Evolutionary conservation across 441 rosid species (phyloP).

Genomic region (Cnidoscolus chayamansa): DNA sequence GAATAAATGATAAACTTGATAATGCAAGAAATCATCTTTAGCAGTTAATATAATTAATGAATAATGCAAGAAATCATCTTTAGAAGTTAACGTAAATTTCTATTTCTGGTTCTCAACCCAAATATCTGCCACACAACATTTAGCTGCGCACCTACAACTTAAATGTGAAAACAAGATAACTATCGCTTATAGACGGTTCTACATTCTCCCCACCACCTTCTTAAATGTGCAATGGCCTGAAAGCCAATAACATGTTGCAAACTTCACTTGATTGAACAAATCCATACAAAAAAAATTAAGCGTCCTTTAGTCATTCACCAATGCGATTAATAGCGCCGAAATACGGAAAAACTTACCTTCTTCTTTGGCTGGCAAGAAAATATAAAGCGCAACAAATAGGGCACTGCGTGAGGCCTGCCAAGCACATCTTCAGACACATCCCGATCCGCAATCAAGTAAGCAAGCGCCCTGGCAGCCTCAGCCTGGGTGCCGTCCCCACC

Average conservation of each 20-base stretch:
- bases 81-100: neutral
- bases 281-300: neutral
- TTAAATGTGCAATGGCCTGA: no score
- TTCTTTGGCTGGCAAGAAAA: slow-evolving; percentile 83
- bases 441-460: slow-evolving; percentile 84
- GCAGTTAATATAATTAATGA: neutral
- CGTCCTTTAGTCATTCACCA: neutral
- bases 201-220: neutral
- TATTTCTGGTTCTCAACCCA: neutral
- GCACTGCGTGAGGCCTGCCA: slow-evolving; percentile 79
- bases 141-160: neutral
- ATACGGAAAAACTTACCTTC: slow-evolving; percentile 42
- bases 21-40: no score
- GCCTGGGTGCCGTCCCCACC: slow-evolving; percentile 78
- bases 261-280: neutral
- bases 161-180: neutral
- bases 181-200: neutral
- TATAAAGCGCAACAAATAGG: slow-evolving; percentile 73
- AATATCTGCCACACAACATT: neutral
- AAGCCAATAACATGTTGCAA: neutral
- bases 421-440: slow-evolving; percentile 63
- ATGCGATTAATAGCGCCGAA: neutral
- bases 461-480: slow-evolving; percentile 92
- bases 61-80: neutral
- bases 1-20: no score